Evolutionary conservation across 495 filamentous ascomycete genomes (phyloP).

Genomic region (Pyrenopolyporus hunteri): DNA sequence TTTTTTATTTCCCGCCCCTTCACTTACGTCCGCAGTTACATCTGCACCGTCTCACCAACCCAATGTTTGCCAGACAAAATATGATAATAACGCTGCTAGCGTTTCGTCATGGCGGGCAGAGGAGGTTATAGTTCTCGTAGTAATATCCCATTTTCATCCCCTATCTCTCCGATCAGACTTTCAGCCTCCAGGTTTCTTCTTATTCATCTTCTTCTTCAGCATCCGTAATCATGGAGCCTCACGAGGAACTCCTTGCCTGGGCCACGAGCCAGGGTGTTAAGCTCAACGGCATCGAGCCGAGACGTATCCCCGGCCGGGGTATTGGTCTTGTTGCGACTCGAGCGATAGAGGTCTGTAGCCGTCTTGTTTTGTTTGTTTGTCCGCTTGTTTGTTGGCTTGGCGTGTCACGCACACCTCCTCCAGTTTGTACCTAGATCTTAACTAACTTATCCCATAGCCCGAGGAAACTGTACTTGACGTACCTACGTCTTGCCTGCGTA

Average conservation of each 20-base stretch:
- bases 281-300: constrained; percentile 64
- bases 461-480: constrained; percentile 66
- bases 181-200: too few species aligned
- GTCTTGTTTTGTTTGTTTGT: too few species aligned
- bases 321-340: constrained; percentile 75
- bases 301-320: constrained; percentile 67
- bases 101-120: constrained; percentile 6
- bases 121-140: constrained; percentile 4
- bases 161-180: too few species aligned
- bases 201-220: neutral
- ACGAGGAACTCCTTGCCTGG: constrained; percentile 65
- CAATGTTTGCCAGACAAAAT: constrained; percentile 1
- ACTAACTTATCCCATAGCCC: constrained; percentile 42
- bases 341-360: constrained; percentile 61
- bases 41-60: neutral
- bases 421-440: too few species aligned
- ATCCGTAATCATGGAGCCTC: constrained; percentile 40
- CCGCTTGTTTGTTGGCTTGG: too few species aligned
- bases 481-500: constrained; percentile 68
- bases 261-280: constrained; percentile 62
- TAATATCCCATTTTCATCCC: neutral
- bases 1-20: neutral
- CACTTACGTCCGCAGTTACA: neutral
- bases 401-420: too few species aligned
- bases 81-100: neutral